A percentile compares a stretch with the other conserved stretches of the same genome.
phyloP scores from a whole-genome alignment of 306 rosid species.

The Pachyrhizus erosus region DNA sequence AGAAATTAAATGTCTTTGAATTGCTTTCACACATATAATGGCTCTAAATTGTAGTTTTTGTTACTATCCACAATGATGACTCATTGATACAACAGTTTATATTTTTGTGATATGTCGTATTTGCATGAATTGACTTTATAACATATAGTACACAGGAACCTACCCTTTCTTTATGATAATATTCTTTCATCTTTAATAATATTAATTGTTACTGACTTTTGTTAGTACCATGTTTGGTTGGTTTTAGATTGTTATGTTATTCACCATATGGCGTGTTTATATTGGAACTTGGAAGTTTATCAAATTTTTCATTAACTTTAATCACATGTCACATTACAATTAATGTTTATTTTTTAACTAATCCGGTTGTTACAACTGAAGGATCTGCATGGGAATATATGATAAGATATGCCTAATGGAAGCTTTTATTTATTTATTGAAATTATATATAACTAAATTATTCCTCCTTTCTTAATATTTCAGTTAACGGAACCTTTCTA shows the following conservation, averaged over 20 bases:
- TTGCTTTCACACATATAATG: background rate
- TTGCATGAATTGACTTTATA: slow-evolving; percentile 14
- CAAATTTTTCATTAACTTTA: background rate
- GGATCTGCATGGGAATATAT: slow-evolving; percentile 18
- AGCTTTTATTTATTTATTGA: background rate
- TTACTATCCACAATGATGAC: background rate
- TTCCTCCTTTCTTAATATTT: background rate
- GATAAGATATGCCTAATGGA: background rate
- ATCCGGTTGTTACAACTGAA: background rate
- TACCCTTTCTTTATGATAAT: background rate
- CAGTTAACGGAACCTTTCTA: background rate
- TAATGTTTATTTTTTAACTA: background rate
- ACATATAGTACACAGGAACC: background rate
- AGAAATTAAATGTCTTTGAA: slow-evolving; percentile 14
- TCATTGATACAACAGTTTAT: slow-evolving; percentile 35
- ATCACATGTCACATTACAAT: background rate
- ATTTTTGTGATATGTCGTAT: slow-evolving; percentile 33
- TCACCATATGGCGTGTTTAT: background rate
- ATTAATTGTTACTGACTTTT: background rate
- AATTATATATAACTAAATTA: background rate
- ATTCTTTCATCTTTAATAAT: background rate
- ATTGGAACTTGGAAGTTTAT: background rate
- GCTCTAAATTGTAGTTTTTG: slow-evolving; percentile 19
- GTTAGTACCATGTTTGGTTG: background rate
- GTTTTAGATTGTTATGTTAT: background rate